Evolutionary conservation across 2,329 filamentous ascomycete species (phyloP).

Genomic region (Akanthomyces uredinophilus): DNA sequence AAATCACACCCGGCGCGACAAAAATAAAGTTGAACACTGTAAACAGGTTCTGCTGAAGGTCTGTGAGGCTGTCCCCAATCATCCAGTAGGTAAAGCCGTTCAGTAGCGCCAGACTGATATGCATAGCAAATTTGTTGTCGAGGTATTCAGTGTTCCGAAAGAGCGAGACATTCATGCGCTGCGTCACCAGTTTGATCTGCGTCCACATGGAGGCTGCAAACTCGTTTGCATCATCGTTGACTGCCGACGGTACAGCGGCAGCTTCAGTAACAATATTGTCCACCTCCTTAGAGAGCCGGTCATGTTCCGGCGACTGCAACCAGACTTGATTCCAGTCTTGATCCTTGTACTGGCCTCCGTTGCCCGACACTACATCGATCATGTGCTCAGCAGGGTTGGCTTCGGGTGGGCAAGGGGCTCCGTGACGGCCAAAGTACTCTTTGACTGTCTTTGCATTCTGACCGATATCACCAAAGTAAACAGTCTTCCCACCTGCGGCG

Average conservation of each 20-base stretch:
- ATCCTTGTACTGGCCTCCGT: too few relatives aligned
- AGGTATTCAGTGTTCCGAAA: constrained; percentile 22
- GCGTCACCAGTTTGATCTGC: not conserved
- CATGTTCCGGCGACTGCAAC: too few relatives aligned
- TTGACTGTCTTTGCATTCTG: not conserved
- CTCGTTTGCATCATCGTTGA: constrained; percentile 29
- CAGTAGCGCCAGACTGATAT: constrained; percentile 15
- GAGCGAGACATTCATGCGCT: constrained; percentile 22
- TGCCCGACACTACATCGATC: not conserved
- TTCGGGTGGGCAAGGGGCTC: not conserved
- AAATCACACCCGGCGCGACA: constrained; percentile 26
- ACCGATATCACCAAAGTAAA: not conserved
- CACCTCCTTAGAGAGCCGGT: too few relatives aligned
- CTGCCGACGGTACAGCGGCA: too few relatives aligned
- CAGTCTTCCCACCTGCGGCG: not conserved
- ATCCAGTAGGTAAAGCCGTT: constrained; percentile 15
- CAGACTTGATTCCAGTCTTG: too few relatives aligned
- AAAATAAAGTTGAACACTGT: not conserved
- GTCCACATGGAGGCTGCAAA: not conserved
- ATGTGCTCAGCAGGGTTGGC: not conserved
- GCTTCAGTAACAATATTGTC: too few relatives aligned
- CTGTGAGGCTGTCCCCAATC: not conserved
- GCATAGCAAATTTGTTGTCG: too few relatives aligned
- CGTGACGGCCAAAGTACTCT: not conserved
- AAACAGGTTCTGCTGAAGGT: not conserved